Evolutionary conservation across 2,329 filamentous ascomycete species (phyloP).

Genomic region (Aspergillus candidus): DNA sequence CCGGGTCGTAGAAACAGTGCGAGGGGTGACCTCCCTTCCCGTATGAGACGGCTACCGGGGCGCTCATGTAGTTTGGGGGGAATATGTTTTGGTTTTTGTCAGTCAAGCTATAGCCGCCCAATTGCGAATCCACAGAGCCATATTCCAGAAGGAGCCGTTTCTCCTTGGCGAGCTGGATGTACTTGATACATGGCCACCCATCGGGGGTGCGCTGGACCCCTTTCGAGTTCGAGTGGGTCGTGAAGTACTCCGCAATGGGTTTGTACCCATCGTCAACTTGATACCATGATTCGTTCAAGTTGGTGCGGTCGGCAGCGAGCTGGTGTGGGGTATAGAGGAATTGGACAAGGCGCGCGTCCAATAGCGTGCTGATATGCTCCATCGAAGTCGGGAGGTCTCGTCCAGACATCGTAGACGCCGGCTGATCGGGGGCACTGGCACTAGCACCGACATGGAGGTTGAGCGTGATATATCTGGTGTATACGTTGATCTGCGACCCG

Average conservation of each 20-base stretch:
- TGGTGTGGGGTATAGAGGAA: conserved; percentile 51
- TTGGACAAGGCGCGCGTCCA: conserved; percentile 44
- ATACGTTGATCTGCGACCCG: conserved; percentile 50
- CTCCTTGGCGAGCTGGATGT: conserved; percentile 49
- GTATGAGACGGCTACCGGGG: conserved; percentile 28
- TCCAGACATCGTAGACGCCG: conserved; percentile 37
- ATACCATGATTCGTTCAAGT: conserved; percentile 57
- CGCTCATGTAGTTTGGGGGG: conserved; percentile 39
- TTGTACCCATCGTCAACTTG: conserved; percentile 34
- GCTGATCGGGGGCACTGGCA: conserved; percentile 35
- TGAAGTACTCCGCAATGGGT: conserved; percentile 51
- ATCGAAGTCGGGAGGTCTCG: conserved; percentile 40
- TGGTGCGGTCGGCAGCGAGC: conserved; percentile 46
- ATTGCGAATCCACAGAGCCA: conserved; percentile 53
- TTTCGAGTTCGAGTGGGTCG: conserved; percentile 29
- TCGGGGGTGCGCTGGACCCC: conserved; percentile 46
- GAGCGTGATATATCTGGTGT: conserved; percentile 48
- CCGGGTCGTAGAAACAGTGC: conserved; percentile 51
- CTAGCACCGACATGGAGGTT: conserved; percentile 55
- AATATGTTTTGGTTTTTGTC: conserved; percentile 51
- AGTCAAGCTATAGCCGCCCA: conserved; percentile 50
- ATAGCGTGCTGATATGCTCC: conserved; percentile 43
- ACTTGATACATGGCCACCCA: conserved; percentile 60
- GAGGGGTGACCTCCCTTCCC: conserved; percentile 39
- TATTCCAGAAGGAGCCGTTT: conserved; percentile 52